Base-by-base conservation (phyloP, 108 stramenopile genomes). In the Cyclotella atomus region DNA sequence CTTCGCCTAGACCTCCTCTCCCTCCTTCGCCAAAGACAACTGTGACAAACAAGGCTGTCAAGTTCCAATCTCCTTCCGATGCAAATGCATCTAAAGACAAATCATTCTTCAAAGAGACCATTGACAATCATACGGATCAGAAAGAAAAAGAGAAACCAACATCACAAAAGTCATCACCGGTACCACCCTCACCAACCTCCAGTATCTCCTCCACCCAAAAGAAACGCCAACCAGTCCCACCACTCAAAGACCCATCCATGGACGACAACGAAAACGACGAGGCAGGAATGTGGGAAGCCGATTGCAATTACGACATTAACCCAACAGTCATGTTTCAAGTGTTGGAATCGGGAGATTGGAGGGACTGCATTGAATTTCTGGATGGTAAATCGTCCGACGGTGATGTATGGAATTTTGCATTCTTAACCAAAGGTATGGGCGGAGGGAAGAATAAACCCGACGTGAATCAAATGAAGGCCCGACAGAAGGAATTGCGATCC, bases 311-410 rank as follows among this genome's bases (percentile, higher is more conserved):
- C 44, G 89, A 92, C 63, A 88, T 79, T 19, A 80, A 84, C 61
- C 86, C 86, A 25, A 84, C 91, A n/a, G n/a, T 66, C 16, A 59
- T 92, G 59, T 92, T 89, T 74, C 77, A 83, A 59, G 59, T 90
- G 36, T 65, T 92, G 14, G 88, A 87, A 34, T 66, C 74, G n/a
- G 72, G 79, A 8, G 74, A 87, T 46, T 92, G 91, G 91, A 82
- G 89, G 12, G 64, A 82, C 46, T 85, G 83, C n/a, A 47, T 68
- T 53, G 71, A 64, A 10, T 63, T 73, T 44, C 63, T 79, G 20
- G 79, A 79, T 63, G 79, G 79, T 25, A 73, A 79, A 38, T 46
- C 44, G 19, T 68, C 67, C 9, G 57, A 75, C 35, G 57, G 59
- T 66, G 36, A 67, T 15, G 12, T 41, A 16, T 79, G 66, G 79